Percentiles rank a stretch among this genome's conserved stretches.
Evolutionary conservation across 768 basidiomycete genomes (phyloP).

Genomic region (Lactarius akahatsu): DNA sequence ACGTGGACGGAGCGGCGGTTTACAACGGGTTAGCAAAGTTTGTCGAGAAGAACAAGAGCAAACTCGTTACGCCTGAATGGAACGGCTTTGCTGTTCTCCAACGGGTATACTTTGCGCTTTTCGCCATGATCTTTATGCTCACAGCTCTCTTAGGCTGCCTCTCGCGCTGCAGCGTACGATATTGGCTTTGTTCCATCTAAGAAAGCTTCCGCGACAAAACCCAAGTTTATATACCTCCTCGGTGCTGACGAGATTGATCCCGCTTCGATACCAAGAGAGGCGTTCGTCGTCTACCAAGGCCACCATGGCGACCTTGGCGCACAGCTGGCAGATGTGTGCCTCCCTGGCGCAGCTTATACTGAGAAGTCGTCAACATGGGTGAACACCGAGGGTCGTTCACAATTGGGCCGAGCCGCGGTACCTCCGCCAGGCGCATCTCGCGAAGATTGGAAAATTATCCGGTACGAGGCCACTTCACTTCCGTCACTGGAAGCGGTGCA

Average conservation of each 20-base stretch:
- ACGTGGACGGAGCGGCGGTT: conserved; percentile 75
- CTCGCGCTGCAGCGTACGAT: conserved; percentile 92
- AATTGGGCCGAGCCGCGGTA: conserved; percentile 89
- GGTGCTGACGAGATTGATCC: conserved; percentile 95
- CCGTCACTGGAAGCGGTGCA: neutral
- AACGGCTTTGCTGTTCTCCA: conserved; percentile 93
- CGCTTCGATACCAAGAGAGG: conserved; percentile 80
- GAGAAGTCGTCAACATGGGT: conserved; percentile 92
- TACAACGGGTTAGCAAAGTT: conserved; percentile 77
- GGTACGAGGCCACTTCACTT: conserved; percentile 45
- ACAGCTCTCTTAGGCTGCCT: conserved; percentile 61
- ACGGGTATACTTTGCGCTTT: conserved; percentile 55
- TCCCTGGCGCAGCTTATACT: conserved; percentile 92
- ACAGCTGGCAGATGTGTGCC: conserved; percentile 93
- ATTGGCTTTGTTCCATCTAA: conserved; percentile 89
- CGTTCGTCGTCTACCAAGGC: conserved; percentile 98
- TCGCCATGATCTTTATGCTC: conserved; percentile 11
- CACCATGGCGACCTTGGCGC: conserved; percentile 98
- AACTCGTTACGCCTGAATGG: conserved; percentile 86
- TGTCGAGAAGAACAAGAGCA: conserved; percentile 73
- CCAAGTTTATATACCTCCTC: conserved; percentile 96
- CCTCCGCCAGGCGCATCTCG: conserved; percentile 91
- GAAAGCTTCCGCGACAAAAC: conserved; percentile 66
- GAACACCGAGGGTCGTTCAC: conserved; percentile 93
- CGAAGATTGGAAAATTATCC: conserved; percentile 97